A percentile compares a stretch with the other conserved stretches of the same genome.
phyloP scores from a whole-genome alignment of 805 yeast genomes.

The Isabelozyma rhagii region DNA sequence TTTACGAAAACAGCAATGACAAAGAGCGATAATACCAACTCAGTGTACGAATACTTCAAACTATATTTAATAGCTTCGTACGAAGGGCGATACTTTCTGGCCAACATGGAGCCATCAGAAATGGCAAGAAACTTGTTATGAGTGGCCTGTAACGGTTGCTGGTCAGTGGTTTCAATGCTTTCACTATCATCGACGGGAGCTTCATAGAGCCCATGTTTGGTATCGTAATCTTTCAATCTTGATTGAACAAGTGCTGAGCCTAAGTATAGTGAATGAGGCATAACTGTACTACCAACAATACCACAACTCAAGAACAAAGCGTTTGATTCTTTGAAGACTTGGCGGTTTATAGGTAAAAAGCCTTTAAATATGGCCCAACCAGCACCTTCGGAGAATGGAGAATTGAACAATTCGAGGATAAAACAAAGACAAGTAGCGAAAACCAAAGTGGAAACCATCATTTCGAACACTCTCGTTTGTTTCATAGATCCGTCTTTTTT shows the following conservation, averaged over 20 bases:
- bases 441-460: slow-evolving; percentile 69
- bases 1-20: slow-evolving; percentile 44
- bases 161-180: slow-evolving; percentile 1
- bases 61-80: slow-evolving; percentile 41
- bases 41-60: slow-evolving; percentile 37
- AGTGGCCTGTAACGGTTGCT: slow-evolving; percentile 4
- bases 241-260: slow-evolving; percentile 45
- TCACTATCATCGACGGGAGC: neutral
- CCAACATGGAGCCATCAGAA: slow-evolving; percentile 27
- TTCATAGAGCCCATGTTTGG: slow-evolving; percentile 22
- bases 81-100: slow-evolving; percentile 37
- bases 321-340: slow-evolving; percentile 27
- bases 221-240: slow-evolving; percentile 40
- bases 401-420: slow-evolving; percentile 59
- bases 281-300: slow-evolving; percentile 45
- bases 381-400: slow-evolving; percentile 49
- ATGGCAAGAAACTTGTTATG: slow-evolving; percentile 13
- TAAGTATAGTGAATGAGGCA: slow-evolving; percentile 45
- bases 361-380: slow-evolving; percentile 57
- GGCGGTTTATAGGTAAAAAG: slow-evolving; percentile 53
- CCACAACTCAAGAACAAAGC: slow-evolving; percentile 44
- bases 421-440: slow-evolving; percentile 75
- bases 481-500: slow-evolving; percentile 70
- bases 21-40: slow-evolving; percentile 38
- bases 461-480: slow-evolving; percentile 73